phyloP scores from a whole-genome alignment of 805 yeast species.

The Sugiyamaella boreocaroliniensis region DNA sequence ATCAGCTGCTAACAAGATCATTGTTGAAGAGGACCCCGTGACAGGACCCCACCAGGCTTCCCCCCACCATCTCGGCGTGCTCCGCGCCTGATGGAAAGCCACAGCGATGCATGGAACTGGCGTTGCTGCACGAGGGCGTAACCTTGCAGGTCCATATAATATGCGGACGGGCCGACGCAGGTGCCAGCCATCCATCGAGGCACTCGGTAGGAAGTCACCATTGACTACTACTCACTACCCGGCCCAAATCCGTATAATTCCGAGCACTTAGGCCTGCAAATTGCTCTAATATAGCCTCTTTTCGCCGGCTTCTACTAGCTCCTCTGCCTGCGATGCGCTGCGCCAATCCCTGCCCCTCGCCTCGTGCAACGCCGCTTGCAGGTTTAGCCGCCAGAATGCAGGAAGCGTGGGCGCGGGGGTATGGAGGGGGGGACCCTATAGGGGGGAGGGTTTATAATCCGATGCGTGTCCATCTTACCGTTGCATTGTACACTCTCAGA shows the following conservation, averaged over 20 bases:
- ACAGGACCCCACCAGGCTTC: too few species aligned
- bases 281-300: too few species aligned
- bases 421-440: not conserved
- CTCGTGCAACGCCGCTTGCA: not conserved
- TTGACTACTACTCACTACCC: not conserved
- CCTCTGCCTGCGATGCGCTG: not conserved
- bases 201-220: not conserved
- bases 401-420: not conserved
- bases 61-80: not conserved
- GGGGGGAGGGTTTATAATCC: too few species aligned
- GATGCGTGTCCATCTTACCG: too few species aligned
- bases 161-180: not conserved
- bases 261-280: not conserved
- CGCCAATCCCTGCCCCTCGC: not conserved
- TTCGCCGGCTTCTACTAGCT: too few species aligned
- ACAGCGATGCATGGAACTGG: not conserved
- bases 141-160: not conserved
- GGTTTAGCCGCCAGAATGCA: not conserved
- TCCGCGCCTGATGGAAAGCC: not conserved
- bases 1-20: too few species aligned
- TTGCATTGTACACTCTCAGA: too few species aligned
- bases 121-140: not conserved
- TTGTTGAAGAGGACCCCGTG: not conserved
- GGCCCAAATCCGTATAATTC: not conserved
- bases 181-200: too few species aligned